phyloP scores from a whole-genome alignment of 2,329 filamentous ascomycete species.

The Rhinocladiella mackenziei region DNA sequence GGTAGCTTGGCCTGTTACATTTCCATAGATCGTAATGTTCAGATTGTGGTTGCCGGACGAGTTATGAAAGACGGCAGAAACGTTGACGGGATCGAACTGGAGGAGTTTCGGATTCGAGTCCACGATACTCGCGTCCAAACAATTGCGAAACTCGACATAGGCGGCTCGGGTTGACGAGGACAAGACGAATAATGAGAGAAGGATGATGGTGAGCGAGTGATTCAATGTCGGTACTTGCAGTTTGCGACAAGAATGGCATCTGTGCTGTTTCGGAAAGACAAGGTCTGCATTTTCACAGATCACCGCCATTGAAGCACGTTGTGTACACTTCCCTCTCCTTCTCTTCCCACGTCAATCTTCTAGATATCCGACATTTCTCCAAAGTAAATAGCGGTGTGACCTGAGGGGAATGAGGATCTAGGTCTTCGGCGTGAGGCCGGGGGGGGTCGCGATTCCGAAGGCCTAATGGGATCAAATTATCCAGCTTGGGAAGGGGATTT shows the following conservation, averaged over 20 bases:
- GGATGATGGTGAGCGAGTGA: not conserved
- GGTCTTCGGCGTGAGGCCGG: not conserved
- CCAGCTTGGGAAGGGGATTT: too few species aligned
- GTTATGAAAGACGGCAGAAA: slow-evolving; percentile 70
- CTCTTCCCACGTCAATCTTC: not conserved
- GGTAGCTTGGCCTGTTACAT: slow-evolving; percentile 72
- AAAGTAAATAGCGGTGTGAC: not conserved
- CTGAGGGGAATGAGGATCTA: not conserved
- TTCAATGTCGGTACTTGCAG: not conserved
- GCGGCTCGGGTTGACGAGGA: slow-evolving; percentile 48
- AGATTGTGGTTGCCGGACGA: slow-evolving; percentile 60
- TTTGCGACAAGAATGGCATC: not conserved
- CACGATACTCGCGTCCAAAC: slow-evolving; percentile 59
- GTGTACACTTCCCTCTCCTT: slow-evolving; percentile 4
- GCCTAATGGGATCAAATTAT: not conserved
- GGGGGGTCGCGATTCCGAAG: not conserved
- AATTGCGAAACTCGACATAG: slow-evolving; percentile 78
- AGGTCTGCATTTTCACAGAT: not conserved
- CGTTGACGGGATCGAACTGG: slow-evolving; percentile 73
- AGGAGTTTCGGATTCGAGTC: slow-evolving; percentile 59
- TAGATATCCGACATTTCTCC: slow-evolving; percentile 2
- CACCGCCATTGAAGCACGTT: slow-evolving; percentile 3
- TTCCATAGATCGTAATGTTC: slow-evolving; percentile 79
- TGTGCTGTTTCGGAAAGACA: too few species aligned
- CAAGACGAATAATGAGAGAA: slow-evolving; percentile 8